Percentiles rank a stretch among this genome's conserved stretches.
phyloP scores from a whole-genome alignment of 1,284 basidiomycete species.

The Xerocomus cyaneibrunnescens region DNA sequence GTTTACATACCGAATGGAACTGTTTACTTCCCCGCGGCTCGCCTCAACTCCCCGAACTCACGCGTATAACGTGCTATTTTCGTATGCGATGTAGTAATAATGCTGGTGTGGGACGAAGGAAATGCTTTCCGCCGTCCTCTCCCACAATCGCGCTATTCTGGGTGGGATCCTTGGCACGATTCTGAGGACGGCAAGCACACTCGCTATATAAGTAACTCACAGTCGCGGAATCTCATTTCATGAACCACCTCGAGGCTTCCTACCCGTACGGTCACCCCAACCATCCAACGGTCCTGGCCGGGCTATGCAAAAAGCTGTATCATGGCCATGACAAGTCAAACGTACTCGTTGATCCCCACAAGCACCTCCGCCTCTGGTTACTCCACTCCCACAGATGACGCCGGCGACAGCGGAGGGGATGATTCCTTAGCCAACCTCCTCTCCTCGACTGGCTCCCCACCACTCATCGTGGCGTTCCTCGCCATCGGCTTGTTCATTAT shows the following conservation, averaged over 20 bases:
- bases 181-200: background rate
- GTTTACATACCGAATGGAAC: background rate
- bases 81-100: background rate
- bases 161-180: constrained; percentile 1
- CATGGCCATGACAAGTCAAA: constrained; percentile 20
- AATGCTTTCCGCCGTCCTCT: constrained; percentile 2
- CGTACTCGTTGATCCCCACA: constrained; percentile 7
- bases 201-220: constrained; percentile 15
- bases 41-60: background rate
- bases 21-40: constrained; percentile 3
- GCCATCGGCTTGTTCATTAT: constrained; percentile 47
- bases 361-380: constrained; percentile 3
- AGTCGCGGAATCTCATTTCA: background rate
- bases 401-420: background rate
- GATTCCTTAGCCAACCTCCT: constrained; percentile 20
- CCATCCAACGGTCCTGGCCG: background rate
- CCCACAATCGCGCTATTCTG: background rate
- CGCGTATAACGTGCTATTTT: constrained; percentile 15
- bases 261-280: constrained; percentile 3
- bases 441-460: constrained; percentile 38
- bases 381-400: constrained; percentile 7
- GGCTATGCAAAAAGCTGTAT: constrained; percentile 16
- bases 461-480: constrained; percentile 52
- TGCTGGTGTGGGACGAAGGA: background rate
- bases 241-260: constrained; percentile 4